Evolutionary conservation across 331 rosid genomes (phyloP).

Genomic region (Quercus lobata): DNA sequence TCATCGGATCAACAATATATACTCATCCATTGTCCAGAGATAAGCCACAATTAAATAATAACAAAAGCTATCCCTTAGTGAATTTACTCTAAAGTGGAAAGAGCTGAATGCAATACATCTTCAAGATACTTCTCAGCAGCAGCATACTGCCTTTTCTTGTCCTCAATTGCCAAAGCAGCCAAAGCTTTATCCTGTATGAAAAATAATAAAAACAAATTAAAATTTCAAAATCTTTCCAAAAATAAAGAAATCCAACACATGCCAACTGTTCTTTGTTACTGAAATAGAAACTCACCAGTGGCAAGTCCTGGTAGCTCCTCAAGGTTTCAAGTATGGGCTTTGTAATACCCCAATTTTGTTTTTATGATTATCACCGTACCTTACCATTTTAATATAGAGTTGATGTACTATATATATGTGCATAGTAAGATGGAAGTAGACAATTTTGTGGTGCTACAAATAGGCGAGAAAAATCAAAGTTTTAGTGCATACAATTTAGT

Average conservation of each 20-base stretch:
- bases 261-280: neutral
- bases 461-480: too few relatives aligned
- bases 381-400: too few relatives aligned
- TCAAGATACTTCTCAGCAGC: slow-evolving; percentile 94
- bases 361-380: too few relatives aligned
- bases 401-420: too few relatives aligned
- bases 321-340: slow-evolving; percentile 83
- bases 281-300: slow-evolving; percentile 55
- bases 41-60: neutral
- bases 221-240: neutral
- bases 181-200: slow-evolving; percentile 80
- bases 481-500: too few relatives aligned
- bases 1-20: neutral
- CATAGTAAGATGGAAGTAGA: too few relatives aligned
- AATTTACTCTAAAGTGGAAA: slow-evolving; percentile 44
- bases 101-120: slow-evolving; percentile 87
- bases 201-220: slow-evolving; percentile 10
- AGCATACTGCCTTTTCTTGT: slow-evolving; percentile 84
- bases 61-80: neutral
- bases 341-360: too few relatives aligned
- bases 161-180: slow-evolving; percentile 98
- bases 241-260: neutral
- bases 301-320: slow-evolving; percentile 96
- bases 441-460: too few relatives aligned
- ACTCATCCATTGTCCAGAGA: neutral